Evolutionary conservation across 192 early-diverging fungal species (phyloP).

Genomic region (Haplosporangium gracile): DNA sequence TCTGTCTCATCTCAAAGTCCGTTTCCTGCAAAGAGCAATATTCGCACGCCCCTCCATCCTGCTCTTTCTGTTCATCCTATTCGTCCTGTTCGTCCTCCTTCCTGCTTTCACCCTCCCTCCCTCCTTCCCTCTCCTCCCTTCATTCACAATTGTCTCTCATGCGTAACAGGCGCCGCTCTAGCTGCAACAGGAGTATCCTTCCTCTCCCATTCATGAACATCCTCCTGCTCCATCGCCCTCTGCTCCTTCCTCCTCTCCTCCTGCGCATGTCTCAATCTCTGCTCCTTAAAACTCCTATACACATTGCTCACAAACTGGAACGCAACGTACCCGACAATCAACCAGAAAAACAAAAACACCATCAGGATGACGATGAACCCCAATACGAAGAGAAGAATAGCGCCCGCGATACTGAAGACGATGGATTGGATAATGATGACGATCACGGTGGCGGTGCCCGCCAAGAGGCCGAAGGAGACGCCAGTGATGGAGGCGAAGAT

Average conservation of each 20-base stretch:
- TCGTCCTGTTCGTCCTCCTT: background rate
- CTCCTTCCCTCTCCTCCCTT: background rate
- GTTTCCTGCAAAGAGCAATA: background rate
- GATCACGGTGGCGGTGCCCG: slow-evolving; percentile 14
- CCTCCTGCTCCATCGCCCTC: background rate
- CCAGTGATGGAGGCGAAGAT: slow-evolving; percentile 43
- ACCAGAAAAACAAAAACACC: slow-evolving; percentile 28
- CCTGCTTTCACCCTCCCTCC: no score
- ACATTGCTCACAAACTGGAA: slow-evolving; percentile 13
- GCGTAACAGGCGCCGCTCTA: no score
- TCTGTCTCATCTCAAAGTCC: background rate
- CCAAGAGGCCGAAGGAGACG: slow-evolving; percentile 29
- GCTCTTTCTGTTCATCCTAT: background rate
- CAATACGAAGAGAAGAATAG: slow-evolving; percentile 26
- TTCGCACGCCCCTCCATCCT: background rate
- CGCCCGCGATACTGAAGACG: slow-evolving; percentile 33
- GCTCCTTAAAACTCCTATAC: slow-evolving; percentile 9
- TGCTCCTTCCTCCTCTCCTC: background rate
- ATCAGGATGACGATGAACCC: slow-evolving; percentile 39
- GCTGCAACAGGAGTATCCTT: background rate
- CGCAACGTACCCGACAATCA: slow-evolving; percentile 23
- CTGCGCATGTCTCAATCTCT: background rate
- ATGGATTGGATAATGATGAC: slow-evolving; percentile 42
- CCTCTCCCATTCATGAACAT: slow-evolving; percentile 2
- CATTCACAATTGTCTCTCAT: background rate